These are phyloP conservation scores for Hericium coralloides DNA, from an alignment of 768 basidiomycete species.

Conservation along the genomic window DNA sequence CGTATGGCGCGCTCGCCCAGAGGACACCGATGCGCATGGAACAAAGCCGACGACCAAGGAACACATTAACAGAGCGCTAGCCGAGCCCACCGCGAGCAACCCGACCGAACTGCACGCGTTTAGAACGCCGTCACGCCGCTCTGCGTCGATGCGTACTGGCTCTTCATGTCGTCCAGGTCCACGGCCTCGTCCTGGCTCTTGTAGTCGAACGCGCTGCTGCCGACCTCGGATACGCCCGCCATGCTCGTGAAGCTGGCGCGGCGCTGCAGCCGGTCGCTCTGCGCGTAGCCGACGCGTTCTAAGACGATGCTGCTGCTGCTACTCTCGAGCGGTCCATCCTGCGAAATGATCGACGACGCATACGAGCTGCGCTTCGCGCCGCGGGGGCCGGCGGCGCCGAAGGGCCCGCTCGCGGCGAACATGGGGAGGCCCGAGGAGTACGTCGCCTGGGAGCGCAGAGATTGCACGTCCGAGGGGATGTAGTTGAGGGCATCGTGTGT, in stretches of 20 bases:
- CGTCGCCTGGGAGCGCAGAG: slow-evolving; percentile 92
- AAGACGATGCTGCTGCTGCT: slow-evolving; percentile 39
- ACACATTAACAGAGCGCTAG: not conserved
- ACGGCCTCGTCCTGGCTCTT: slow-evolving; percentile 82
- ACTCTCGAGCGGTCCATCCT: slow-evolving; percentile 62
- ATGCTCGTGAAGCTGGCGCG: slow-evolving; percentile 72
- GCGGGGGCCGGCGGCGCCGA: slow-evolving; percentile 50
- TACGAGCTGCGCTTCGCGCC: slow-evolving; percentile 73
- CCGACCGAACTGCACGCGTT: slow-evolving; percentile 8
- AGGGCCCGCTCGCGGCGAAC: slow-evolving; percentile 63
- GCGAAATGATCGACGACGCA: slow-evolving; percentile 89
- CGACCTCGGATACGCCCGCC: slow-evolving; percentile 68
- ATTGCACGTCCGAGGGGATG: slow-evolving; percentile 93
- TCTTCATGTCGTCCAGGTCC: slow-evolving; percentile 82
- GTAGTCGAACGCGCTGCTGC: slow-evolving; percentile 64
- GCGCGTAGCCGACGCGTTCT: slow-evolving; percentile 71
- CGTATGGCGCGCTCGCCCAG: not conserved
- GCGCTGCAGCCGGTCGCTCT: slow-evolving; percentile 80
- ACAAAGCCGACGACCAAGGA: not conserved
- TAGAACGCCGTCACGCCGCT: slow-evolving; percentile 82
- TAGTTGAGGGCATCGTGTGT: slow-evolving; percentile 91
- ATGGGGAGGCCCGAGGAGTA: slow-evolving; percentile 88
- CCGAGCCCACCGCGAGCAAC: not conserved
- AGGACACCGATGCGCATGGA: not conserved
- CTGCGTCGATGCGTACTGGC: slow-evolving; percentile 81